Base-by-base conservation (phyloP, 352 stramenopile species). In the Phytophthora fragariaefolia region DNA sequence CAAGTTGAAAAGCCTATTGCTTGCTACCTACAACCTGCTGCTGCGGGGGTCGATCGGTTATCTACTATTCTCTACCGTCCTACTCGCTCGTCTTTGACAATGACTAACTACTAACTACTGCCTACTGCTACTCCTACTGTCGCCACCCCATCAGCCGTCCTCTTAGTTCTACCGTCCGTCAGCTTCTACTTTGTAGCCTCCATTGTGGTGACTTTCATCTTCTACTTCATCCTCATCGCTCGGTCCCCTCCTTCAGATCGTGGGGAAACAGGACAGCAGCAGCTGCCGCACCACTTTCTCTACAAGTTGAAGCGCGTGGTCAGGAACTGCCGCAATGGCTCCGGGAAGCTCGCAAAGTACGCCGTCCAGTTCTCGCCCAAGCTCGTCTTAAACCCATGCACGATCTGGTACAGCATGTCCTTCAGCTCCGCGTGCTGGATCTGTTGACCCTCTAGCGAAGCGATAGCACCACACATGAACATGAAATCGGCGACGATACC, bases 401-500 rank as follows among this genome's bases (percentile, higher is more conserved):
- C 79, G 61, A 96, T 95, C 64, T 95, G 87, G 61, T 89, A 92
- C 18, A 96, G 68, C 87, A 95, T 94, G 36, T 95, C 86, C 71
- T 83, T 89, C 6, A 96, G 73, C 71, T 95, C 84, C 0, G 76
- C 46, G 67, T 92, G 87, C 64, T 91, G 74, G 38, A 95, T 87
- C 42, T 83, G 77, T 63, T 90, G 82, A 54, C 85, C 85, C 57
- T 96, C 86, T 13, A 96, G 78, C 67, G 89, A 96, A 62, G 89
- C 89, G 50, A 96, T 92, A 10, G 89, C 89, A 58, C 87, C 87
- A 47, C 87, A 95, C 84, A 96, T 93, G 73, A 92, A 94, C 87
- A 96, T 95, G 55, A 96, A 96, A 51, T 96, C 87, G 10, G 84
- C 74, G 9, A 96, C 81, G 45, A 95, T 95, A 27, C 85, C 87